Evolutionary conservation across 345 rosid species (phyloP), one percentile per base, ranked within the genome.

Genomic region (Microthlaspi erraticum): DNA sequence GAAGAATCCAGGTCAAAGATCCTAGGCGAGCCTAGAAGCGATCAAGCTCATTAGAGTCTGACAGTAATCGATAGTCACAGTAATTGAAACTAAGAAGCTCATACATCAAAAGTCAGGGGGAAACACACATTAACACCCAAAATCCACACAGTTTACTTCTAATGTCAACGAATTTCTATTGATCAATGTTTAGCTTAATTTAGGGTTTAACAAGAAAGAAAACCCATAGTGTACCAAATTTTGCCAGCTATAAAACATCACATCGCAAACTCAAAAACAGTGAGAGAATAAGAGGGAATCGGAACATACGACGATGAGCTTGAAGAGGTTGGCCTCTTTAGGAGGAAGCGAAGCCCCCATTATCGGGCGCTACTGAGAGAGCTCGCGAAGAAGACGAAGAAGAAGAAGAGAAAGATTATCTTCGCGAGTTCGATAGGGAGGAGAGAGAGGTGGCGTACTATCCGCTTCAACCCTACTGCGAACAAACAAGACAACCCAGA

Each of bases 251-350:
- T 8, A 48, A 48, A 14, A 32, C 60, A 63, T 38, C 42, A 11
- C 53, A 78, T 70, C 73, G 48, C 10, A 34, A 2, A 54, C 6
- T 57, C 7, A 18, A 32, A 23, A 51, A 53, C 10, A 6, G 29
- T n/a, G 37, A 52, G 37, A 59, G 4, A 59, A 26, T 59, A 51
- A 68, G 34, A 64, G 67, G 33, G 72, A 76, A 66, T 64, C 67
- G 61, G 77, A 75, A 78, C 92, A 71, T 92, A 95, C 99, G 79
- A 92, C 98, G 85, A 95, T 95, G 90, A 88, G 91, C 82, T 95
- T 95, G 91, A 95, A 95, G 83, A 88, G 99, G 80, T 89, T 95
- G 70, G 99, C 99, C 84, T 95, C 99, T 81, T 95, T 95, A 56
- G 93, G 84, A 81, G 99, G 99, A 84, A 95, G 85, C 41, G 99